Base-by-base conservation (phyloP, 2,329 filamentous ascomycete genomes). In the Trichoderma sp. region DNA sequence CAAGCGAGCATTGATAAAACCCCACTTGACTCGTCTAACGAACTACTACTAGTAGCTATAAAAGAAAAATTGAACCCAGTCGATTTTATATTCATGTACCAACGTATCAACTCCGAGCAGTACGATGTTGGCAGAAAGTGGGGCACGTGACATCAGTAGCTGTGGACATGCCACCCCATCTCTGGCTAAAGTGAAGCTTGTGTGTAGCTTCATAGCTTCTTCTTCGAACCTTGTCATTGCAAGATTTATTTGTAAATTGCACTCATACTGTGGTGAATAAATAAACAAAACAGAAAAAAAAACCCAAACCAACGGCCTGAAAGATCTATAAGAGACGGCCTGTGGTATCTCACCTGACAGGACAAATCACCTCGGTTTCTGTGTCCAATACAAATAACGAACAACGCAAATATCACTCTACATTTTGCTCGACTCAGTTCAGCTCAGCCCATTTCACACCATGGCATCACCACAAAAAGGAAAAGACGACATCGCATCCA, bases 401-500 rank as follows among this genome's bases (percentile, higher is more conserved):
- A 28, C 28, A 28, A 28, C 28, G 28, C 28, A 28, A 28, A 3
- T 28, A 28, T 28, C 28, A 28, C 28, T 5, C 5, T 28, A 5
- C n/a, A n/a, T n/a, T n/a, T n/a, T n/a, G n/a, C n/a, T n/a, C n/a
- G n/a, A n/a, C n/a, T n/a, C n/a, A 43, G n/a, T 13, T 28, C 28
- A 56, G 28, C 18, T 56, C 54, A 56, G 10, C 21, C n/a, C 39
- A 43, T 0, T 3, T 18, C 16, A 43, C 39, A 21, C 14, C 52
- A 66, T 66, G 63, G 63, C 63, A 8, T 59, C 63, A n/a, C 28
- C 30, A 16, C 56, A 59, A 11, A 66, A 46, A 28, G 51, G 49
- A 24, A 65, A 58, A 10, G 37, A 64, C 52, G 66, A 68, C 34
- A 73, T 78, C 46, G 68, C 75, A 51, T 72, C 75, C 13, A 75